Evolutionary conservation across 2,329 filamentous ascomycete genomes (phyloP), one percentile per base, ranked within the genome.

Genomic region (Nothomitra cinnamomea): DNA sequence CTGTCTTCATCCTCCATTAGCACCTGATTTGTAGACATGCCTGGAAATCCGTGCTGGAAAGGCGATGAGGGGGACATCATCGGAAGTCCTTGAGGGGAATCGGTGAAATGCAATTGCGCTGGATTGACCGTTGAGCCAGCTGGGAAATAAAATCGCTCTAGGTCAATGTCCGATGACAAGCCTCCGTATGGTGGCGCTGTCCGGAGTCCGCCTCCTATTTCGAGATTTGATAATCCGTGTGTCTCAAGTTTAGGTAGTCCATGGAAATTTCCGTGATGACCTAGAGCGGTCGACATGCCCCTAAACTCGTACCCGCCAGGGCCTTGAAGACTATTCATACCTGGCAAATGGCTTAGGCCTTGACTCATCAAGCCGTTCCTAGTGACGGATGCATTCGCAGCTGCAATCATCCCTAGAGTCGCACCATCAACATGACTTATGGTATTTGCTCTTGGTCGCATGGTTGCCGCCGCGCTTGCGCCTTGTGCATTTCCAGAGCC

Each of bases 391-490:
- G 64, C 63, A 61, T 77, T 80, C 51, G 76, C 75, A 12, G 77
- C 71, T 51, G 78, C 78, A 58, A 86, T 74, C 69, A 92, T 78
- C 60, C 83, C 85, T 65, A 94, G 77, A 41, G 82, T 79, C 53
- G 76, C 74, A 55, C 79, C 78, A 65, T 95, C 92, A 54, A 96
- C 80, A 66, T 96, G 89, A 64, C 89, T 92, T 63, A 98, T 94
- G 38, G 92, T 98, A 65, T 96, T 96, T 53, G 92, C 90, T 61
- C 92, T 77, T 21, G 90, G 92, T 59, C 92, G 78, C 79, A 90
- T 89, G 12, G 76, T 73, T 53, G 75, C 73, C 53, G 72, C 69
- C 57, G 69, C 72, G 32, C 70, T 65, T 51, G 69, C 73, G 60
- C 72, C 75, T 45, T 19, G 2, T 8, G 68, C 64, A 51, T 68